phyloP scores from a whole-genome alignment of 305 asterid genomes.

The Fraxinus platypoda region DNA sequence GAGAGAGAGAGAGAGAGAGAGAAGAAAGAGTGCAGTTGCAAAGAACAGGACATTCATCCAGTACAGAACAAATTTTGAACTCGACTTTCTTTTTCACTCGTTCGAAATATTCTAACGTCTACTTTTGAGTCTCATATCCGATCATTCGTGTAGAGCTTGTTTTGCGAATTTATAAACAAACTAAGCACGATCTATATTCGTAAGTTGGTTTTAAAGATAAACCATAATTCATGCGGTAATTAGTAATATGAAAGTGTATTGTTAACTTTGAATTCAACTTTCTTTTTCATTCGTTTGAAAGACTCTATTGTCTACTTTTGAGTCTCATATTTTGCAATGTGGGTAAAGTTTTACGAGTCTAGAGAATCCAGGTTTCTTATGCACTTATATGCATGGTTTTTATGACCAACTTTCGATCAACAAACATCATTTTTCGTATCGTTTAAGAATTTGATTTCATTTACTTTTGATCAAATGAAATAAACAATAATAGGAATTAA shows the following conservation, averaged over 20 bases:
- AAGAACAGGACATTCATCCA: slow-evolving; percentile 42
- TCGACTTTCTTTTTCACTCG: slow-evolving; percentile 41
- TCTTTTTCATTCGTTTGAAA: background rate
- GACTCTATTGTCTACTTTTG: background rate
- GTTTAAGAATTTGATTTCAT: background rate
- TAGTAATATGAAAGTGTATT: background rate
- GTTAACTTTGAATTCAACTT: background rate
- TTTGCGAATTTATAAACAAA: slow-evolving; percentile 5
- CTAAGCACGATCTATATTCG: background rate
- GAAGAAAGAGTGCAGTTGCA: slow-evolving; percentile 38
- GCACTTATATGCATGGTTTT: background rate
- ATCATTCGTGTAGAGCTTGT: background rate
- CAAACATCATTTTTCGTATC: background rate
- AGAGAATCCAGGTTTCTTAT: background rate
- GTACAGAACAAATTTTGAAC: slow-evolving; percentile 31
- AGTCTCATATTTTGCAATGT: background rate
- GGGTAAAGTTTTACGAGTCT: background rate
- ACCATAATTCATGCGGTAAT: background rate
- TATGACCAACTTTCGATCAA: background rate
- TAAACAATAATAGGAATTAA: background rate
- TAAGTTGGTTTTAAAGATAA: background rate
- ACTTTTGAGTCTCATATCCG: background rate
- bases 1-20: slow-evolving; percentile 34
- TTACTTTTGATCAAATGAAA: background rate
- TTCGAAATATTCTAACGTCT: slow-evolving; percentile 13